phyloP scores from a whole-genome alignment of 2,329 filamentous ascomycete species.

The Stachybotrys chartarum region DNA sequence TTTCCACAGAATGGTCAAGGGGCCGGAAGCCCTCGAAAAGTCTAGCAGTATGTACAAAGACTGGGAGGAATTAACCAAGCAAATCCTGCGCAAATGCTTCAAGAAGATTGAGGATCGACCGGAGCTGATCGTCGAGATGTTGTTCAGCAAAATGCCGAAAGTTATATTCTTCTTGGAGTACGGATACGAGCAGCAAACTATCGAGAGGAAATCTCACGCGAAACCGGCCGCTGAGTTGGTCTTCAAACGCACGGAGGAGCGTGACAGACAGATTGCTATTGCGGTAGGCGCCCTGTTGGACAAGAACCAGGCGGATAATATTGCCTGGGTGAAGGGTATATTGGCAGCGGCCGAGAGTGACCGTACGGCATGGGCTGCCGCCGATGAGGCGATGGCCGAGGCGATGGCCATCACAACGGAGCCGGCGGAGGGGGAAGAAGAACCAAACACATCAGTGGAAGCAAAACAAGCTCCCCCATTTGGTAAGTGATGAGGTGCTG shows the following conservation, averaged over 20 bases:
- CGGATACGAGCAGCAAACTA: slow-evolving; percentile 79
- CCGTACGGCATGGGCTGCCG: slow-evolving; percentile 69
- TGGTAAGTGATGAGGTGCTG: slow-evolving; percentile 16
- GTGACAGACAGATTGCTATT: slow-evolving; percentile 68
- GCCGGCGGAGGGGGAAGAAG: slow-evolving; percentile 18
- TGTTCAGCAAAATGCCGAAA: slow-evolving; percentile 85
- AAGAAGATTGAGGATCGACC: slow-evolving; percentile 82
- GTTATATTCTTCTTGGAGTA: slow-evolving; percentile 86
- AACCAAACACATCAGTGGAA: slow-evolving; percentile 16
- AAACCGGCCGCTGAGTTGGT: slow-evolving; percentile 75
- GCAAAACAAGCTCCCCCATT: slow-evolving; percentile 23
- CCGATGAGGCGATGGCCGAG: slow-evolving; percentile 51
- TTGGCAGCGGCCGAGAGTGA: slow-evolving; percentile 63
- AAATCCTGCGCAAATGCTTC: slow-evolving; percentile 73
- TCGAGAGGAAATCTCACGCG: slow-evolving; percentile 50
- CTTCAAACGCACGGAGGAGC: slow-evolving; percentile 64
- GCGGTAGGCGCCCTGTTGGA: slow-evolving; percentile 74
- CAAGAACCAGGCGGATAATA: slow-evolving; percentile 65
- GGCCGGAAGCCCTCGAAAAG: slow-evolving; percentile 67
- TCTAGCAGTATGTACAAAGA: slow-evolving; percentile 66
- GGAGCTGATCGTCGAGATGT: slow-evolving; percentile 79
- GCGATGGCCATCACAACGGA: slow-evolving; percentile 18
- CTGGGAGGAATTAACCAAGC: slow-evolving; percentile 83
- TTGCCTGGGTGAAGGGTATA: slow-evolving; percentile 76
- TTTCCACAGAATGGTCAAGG: slow-evolving; percentile 87